Percentiles rank a stretch among this genome's conserved stretches.
phyloP scores from a whole-genome alignment of 495 filamentous ascomycete genomes.

The Aspergillus carlsbadensis region DNA sequence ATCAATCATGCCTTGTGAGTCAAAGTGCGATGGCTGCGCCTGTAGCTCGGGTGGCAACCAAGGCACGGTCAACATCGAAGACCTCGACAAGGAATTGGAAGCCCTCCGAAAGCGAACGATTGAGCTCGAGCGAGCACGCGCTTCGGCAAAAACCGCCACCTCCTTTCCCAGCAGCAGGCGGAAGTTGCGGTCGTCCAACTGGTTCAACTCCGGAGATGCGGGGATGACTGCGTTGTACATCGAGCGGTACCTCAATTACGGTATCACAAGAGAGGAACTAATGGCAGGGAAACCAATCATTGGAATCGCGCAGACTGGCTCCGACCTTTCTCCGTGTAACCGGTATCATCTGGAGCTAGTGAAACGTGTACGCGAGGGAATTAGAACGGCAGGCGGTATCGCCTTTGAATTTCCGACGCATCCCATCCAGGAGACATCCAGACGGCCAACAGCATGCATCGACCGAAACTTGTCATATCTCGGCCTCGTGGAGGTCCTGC shows the following conservation, averaged over 20 bases:
- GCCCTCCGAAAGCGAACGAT: conserved; percentile 35
- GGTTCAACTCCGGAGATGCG: conserved; percentile 48
- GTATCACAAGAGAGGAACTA: conserved; percentile 52
- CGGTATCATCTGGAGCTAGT: conserved; percentile 52
- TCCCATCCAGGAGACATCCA: conserved; percentile 53
- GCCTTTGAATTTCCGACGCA: conserved; percentile 57
- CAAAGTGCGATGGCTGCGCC: conserved; percentile 40
- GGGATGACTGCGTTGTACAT: conserved; percentile 54
- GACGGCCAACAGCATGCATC: conserved; percentile 51
- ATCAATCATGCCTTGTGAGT: conserved; percentile 31
- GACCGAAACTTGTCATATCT: conserved; percentile 56
- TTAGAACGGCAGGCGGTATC: conserved; percentile 52
- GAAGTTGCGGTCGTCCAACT: conserved; percentile 45
- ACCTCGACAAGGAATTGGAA: conserved; percentile 38
- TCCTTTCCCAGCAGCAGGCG: conserved; percentile 20
- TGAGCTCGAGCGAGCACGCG: conserved; percentile 34
- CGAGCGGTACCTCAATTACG: conserved; percentile 57
- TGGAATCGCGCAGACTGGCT: conserved; percentile 56
- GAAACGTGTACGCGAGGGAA: conserved; percentile 54
- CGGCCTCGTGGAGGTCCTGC: conserved; percentile 50
- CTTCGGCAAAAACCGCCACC: conserved; percentile 22
- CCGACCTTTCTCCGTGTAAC: conserved; percentile 55
- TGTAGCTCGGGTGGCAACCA: conserved; percentile 25
- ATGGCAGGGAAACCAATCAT: conserved; percentile 57
- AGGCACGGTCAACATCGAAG: conserved; percentile 33